Evolutionary conservation across 2,329 filamentous ascomycete genomes (phyloP).

Genomic region (Mollisia scopiformis): DNA sequence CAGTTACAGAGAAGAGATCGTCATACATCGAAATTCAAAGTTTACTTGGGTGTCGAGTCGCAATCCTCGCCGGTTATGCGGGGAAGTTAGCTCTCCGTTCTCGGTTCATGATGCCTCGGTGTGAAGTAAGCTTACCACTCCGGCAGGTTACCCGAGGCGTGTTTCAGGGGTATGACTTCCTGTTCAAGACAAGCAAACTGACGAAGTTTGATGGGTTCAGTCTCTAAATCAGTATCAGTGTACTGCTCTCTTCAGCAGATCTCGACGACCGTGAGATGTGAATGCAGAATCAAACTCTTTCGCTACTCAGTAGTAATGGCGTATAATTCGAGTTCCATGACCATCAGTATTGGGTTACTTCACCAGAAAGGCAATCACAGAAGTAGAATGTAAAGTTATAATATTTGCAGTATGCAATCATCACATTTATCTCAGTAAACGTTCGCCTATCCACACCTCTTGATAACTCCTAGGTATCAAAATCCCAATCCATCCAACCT

Average conservation of each 20-base stretch:
- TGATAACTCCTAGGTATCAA: conserved; percentile 35
- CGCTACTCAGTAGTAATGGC: no score
- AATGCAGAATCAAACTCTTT: neutral
- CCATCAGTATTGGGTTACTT: no score
- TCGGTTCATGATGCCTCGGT: neutral
- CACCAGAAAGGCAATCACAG: neutral
- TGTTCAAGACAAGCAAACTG: neutral
- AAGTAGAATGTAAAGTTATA: neutral
- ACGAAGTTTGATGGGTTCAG: no score
- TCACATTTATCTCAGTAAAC: conserved; percentile 16
- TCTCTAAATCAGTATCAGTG: no score
- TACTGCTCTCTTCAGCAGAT: no score
- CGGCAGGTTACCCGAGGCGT: neutral
- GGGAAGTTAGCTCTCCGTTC: neutral
- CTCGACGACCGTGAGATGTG: no score
- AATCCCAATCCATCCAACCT: conserved; percentile 23
- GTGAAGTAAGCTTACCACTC: no score
- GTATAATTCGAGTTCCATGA: no score
- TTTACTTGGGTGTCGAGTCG: neutral
- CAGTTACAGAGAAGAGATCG: neutral
- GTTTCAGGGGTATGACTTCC: neutral
- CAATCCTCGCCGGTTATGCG: neutral
- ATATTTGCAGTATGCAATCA: conserved; percentile 3
- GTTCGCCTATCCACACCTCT: conserved; percentile 23
- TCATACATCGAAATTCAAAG: neutral